Base-by-base conservation (phyloP, 2,329 filamentous ascomycete species). In the Penicillium griseofulvum region DNA sequence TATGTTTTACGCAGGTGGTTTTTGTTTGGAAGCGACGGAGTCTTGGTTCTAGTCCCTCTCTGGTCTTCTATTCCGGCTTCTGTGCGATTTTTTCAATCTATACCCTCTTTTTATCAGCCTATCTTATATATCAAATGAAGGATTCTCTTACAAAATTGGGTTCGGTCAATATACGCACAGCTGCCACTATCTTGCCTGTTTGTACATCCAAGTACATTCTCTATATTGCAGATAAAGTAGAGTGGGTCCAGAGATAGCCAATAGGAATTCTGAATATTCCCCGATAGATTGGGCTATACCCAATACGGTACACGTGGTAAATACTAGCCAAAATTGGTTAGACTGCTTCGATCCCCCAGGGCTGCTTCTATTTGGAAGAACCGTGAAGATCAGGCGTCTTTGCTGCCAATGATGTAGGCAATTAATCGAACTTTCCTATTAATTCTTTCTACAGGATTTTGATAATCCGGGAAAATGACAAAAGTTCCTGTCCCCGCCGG, bases 11-110 rank as follows among this genome's bases (percentile, higher is more conserved):
- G 26, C 33, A 29, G 19, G 47, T 46, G 34, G 26, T 11, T 41
- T 56, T 14, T 43, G 29, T 31, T 41, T 43, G 26, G 49, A 37
- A 28, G 57, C 41, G 16, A 42, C 49, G 61, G 52, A 58, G 57
- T 49, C 19, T 46, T 41, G 31, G 26, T n/a, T 39, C 4, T 19
- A 16, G 31, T 37, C 14, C 33, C 31, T 16, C 8, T 55, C 16
- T 11, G 31, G 45, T 17, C 28, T 41, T 48, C 29, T 34, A 24
- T 34, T 17, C 14, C 38, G 41, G n/a, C 10, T 49, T 14, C 34
- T 22, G 45, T 26, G 39, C 39, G 19, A 37, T n/a, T 11, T n/a
- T 11, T 46, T 33, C 22, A 59, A 54, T 55, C 39, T 56, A 62
- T 61, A 59, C 49, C 54, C 52, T 53, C 42, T 17, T 55, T 48